phyloP scores from a whole-genome alignment of 768 basidiomycete genomes.

The Tylopilus intermedius region DNA sequence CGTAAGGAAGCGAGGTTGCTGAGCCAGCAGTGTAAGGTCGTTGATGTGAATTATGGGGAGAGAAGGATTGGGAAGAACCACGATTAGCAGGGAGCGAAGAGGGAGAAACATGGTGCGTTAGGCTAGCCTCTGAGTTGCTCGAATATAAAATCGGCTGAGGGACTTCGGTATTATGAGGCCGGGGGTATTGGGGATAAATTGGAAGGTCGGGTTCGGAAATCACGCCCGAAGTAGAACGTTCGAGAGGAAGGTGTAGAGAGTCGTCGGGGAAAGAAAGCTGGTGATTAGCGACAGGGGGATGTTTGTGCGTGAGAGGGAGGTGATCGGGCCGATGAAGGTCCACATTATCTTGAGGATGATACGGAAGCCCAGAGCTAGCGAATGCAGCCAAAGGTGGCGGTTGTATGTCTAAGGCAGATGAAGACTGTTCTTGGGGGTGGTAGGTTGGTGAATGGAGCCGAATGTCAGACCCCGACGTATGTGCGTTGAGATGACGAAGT shows the following conservation, averaged over 20 bases:
- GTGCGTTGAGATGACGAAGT: conserved; percentile 41
- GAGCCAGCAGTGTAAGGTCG: conserved; percentile 23
- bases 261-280: conserved; percentile 10
- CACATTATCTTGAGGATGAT: conserved; percentile 23
- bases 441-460: conserved; percentile 36
- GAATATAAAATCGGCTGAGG: conserved; percentile 17
- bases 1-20: conserved; percentile 12
- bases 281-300: conserved; percentile 19
- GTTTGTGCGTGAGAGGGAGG: conserved; percentile 22
- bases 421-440: conserved; percentile 25
- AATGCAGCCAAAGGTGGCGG: conserved; percentile 35
- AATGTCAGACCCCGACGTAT: conserved; percentile 31
- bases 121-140: conserved; percentile 7
- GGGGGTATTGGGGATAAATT: conserved; percentile 16
- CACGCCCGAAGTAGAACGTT: conserved; percentile 7
- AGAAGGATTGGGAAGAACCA: conserved; percentile 3
- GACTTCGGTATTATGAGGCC: conserved; percentile 4
- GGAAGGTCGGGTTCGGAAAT: conserved; percentile 9
- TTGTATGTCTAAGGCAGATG: conserved; percentile 37
- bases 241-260: conserved; percentile 6
- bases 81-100: conserved; percentile 9
- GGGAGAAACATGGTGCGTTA: conserved; percentile 9
- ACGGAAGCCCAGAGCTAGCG: conserved; percentile 26
- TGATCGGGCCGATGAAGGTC: conserved; percentile 18
- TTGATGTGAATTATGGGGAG: conserved; percentile 6